A percentile compares a stretch with the other conserved stretches of the same genome.
Evolutionary conservation across 1,139 yeast species (phyloP).

Genomic region (Suhomyces wounanorum): DNA sequence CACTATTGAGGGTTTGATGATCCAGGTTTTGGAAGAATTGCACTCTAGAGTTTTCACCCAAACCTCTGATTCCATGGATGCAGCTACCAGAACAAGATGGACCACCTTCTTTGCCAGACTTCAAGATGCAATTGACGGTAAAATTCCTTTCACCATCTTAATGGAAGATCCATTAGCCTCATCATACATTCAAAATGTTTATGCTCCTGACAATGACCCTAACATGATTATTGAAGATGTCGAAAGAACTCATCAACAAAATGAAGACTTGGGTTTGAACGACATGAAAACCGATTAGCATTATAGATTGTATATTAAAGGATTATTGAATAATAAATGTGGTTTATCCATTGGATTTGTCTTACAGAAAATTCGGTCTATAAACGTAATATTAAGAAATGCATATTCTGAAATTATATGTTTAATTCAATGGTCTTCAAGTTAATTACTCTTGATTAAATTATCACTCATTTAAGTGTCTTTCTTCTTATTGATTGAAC

Average conservation of each 20-base stretch:
- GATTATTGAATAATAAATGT: neutral
- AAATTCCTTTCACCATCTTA: slow-evolving; percentile 75
- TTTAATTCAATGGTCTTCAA: neutral
- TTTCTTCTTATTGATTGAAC: neutral
- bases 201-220: slow-evolving; percentile 98
- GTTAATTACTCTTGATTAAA: no score
- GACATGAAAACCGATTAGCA: slow-evolving; percentile 57
- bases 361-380: neutral
- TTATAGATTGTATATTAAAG: slow-evolving; percentile 1
- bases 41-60: slow-evolving; percentile 82
- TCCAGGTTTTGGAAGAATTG: slow-evolving; percentile 88
- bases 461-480: neutral
- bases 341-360: no score
- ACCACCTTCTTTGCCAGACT: slow-evolving; percentile 69
- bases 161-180: slow-evolving; percentile 97
- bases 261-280: slow-evolving; percentile 87
- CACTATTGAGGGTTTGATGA: slow-evolving; percentile 88
- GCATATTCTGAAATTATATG: neutral
- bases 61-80: slow-evolving; percentile 91
- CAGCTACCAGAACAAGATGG: slow-evolving; percentile 78
- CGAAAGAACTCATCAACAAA: slow-evolving; percentile 83
- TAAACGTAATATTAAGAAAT: neutral
- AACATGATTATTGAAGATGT: slow-evolving; percentile 89
- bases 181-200: slow-evolving; percentile 93
- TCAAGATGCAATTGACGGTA: slow-evolving; percentile 82